phyloP scores from a whole-genome alignment of 371 early-diverging fungal genomes.

The Circinella minor region DNA sequence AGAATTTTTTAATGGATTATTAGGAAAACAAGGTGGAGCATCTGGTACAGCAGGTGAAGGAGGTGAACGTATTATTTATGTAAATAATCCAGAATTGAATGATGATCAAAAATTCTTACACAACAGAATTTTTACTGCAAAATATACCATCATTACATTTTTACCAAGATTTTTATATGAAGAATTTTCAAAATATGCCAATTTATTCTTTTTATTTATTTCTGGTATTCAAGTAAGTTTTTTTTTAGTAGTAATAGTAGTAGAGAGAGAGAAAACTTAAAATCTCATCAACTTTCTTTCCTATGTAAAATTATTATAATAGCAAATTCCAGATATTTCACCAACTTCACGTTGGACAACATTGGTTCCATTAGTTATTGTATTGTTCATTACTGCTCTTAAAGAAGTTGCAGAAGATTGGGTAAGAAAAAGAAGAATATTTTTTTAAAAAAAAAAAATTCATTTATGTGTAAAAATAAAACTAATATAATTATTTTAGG shows the following conservation, averaged over 20 bases:
- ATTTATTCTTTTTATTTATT: constrained; percentile 94
- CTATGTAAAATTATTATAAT: constrained; percentile 20
- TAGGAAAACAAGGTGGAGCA: constrained; percentile 30
- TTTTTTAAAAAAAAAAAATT: too few relatives aligned
- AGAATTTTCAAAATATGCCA: constrained; percentile 95
- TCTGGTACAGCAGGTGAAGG: constrained; percentile 46
- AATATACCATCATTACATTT: constrained; percentile 90
- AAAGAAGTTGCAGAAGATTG: constrained; percentile 98
- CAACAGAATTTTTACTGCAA: constrained; percentile 88
- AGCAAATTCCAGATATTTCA: constrained; percentile 86
- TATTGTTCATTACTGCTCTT: constrained; percentile 90
- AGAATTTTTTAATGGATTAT: constrained; percentile 22
- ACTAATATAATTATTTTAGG: constrained; percentile 43
- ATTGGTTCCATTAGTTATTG: constrained; percentile 88
- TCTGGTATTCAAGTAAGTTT: constrained; percentile 79
- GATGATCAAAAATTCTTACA: constrained; percentile 77
- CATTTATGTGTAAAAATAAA: too few relatives aligned
- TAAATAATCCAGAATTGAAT: constrained; percentile 83
- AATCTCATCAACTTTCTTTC: too few relatives aligned
- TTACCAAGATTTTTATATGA: constrained; percentile 91
- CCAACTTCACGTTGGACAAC: constrained; percentile 91
- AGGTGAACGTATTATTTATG: constrained; percentile 78
- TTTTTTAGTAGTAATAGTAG: too few relatives aligned
- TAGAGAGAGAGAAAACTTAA: too few relatives aligned
- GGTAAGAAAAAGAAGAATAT: constrained; percentile 49